A percentile compares a stretch with the other conserved stretches of the same genome.
phyloP scores from a whole-genome alignment of 176 grass and related monocot species.

The Lolium multiflorum region DNA sequence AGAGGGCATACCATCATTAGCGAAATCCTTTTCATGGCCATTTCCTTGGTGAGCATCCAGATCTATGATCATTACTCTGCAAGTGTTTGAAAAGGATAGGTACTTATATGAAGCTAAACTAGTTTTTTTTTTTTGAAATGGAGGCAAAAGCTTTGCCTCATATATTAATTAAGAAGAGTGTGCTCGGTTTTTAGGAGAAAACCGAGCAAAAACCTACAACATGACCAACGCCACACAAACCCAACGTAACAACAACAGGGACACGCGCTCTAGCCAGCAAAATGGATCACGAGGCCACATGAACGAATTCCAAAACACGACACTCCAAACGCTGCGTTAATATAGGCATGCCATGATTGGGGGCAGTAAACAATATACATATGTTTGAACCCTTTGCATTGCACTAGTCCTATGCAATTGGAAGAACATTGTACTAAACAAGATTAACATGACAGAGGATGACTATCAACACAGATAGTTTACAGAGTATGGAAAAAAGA shows the following conservation, averaged over 20 bases:
- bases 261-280: too few species aligned
- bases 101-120: conserved; percentile 31
- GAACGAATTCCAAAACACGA: too few species aligned
- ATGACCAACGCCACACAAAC: too few species aligned
- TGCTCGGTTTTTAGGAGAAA: too few species aligned
- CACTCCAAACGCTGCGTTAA: too few species aligned
- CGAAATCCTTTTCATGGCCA: conserved; percentile 94
- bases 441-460: background rate
- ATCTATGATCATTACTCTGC: conserved; percentile 95
- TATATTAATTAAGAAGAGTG: too few species aligned
- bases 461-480: background rate
- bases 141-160: too few species aligned
- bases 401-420: background rate
- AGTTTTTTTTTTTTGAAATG: too few species aligned
- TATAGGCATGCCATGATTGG: too few species aligned
- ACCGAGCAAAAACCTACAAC: too few species aligned
- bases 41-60: conserved; percentile 99
- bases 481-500: background rate
- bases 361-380: background rate
- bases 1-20: conserved; percentile 60
- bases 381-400: conserved; percentile 17
- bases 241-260: too few species aligned
- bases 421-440: background rate
- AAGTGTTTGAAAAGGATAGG: conserved; percentile 28
- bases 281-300: too few species aligned